phyloP scores from a whole-genome alignment of 2,329 filamentous ascomycete species.

The Blumeria graminis region DNA sequence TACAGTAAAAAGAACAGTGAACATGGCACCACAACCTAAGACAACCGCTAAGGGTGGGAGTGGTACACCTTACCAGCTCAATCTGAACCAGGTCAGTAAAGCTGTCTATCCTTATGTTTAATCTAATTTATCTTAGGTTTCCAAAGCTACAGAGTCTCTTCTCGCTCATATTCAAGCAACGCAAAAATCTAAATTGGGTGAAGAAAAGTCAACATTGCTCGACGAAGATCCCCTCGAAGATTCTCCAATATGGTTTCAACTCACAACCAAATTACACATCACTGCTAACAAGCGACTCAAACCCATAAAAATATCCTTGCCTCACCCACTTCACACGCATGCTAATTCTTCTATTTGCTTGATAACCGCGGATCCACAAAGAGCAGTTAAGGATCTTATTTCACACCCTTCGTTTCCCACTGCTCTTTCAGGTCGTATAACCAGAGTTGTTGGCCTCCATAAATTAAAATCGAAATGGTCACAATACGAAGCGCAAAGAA shows the following conservation, averaged over 20 bases:
- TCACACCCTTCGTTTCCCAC: slow-evolving; percentile 47
- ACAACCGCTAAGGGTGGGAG: slow-evolving; percentile 14
- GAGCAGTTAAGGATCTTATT: slow-evolving; percentile 74
- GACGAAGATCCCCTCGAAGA: slow-evolving; percentile 13
- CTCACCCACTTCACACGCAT: slow-evolving; percentile 48
- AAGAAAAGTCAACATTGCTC: background rate
- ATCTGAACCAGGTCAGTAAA: slow-evolving; percentile 12
- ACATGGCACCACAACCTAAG: slow-evolving; percentile 12
- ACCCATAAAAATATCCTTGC: slow-evolving; percentile 58
- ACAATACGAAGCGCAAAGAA: slow-evolving; percentile 66
- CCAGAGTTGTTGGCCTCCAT: slow-evolving; percentile 52
- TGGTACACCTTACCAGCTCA: slow-evolving; percentile 15
- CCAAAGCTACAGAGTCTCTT: slow-evolving; percentile 39
- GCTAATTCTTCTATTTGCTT: slow-evolving; percentile 52
- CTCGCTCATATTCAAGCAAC: slow-evolving; percentile 34
- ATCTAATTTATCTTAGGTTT: slow-evolving; percentile 18
- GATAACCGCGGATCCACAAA: slow-evolving; percentile 60
- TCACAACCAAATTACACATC: slow-evolving; percentile 42
- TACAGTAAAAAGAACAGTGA: background rate
- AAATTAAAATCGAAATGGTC: slow-evolving; percentile 81
- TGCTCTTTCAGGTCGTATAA: slow-evolving; percentile 40
- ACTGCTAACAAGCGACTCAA: slow-evolving; percentile 55
- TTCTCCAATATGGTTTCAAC: slow-evolving; percentile 34
- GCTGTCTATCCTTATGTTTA: background rate
- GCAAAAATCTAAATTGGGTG: slow-evolving; percentile 20